Conservation (phyloP, 192 early-diverging fungal genomes). For the Backusella liffmaniae region DNA sequence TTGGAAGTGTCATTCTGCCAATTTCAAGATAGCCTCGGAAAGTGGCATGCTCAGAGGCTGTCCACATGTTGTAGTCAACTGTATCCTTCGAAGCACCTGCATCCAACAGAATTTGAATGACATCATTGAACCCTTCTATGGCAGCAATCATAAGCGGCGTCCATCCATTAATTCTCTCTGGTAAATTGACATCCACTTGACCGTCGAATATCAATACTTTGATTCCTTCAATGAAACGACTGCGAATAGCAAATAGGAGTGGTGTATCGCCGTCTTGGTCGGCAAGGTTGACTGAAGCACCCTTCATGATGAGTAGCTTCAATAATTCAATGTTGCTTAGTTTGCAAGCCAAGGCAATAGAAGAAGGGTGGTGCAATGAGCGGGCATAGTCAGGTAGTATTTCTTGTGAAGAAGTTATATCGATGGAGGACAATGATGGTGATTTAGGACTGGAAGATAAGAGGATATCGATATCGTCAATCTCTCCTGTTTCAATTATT, state of each 20-base stretch:
- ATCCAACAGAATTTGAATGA: constrained; percentile 49
- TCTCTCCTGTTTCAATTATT: constrained; percentile 51
- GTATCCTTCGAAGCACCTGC: constrained; percentile 50
- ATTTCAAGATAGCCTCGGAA: constrained; percentile 55
- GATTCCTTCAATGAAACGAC: constrained; percentile 51
- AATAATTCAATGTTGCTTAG: constrained; percentile 46
- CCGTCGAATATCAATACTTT: constrained; percentile 39
- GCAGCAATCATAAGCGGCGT: constrained; percentile 64
- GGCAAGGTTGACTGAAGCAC: constrained; percentile 54
- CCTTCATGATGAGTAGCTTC: constrained; percentile 47
- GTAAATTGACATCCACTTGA: constrained; percentile 43
- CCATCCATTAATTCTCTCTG: constrained; percentile 55
- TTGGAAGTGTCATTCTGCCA: constrained; percentile 45
- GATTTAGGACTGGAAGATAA: constrained; percentile 10
- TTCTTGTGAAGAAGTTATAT: not conserved
- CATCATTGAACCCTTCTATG: constrained; percentile 56
- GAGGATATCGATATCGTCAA: constrained; percentile 48
- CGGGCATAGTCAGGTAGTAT: constrained; percentile 14
- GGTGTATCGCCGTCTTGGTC: constrained; percentile 71
- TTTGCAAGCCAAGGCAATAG: constrained; percentile 52
- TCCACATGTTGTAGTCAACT: constrained; percentile 51
- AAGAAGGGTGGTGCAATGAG: constrained; percentile 34
- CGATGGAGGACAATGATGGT: not conserved
- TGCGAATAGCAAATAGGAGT: constrained; percentile 51
- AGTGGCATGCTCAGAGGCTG: constrained; percentile 60